Conservation (phyloP, 163 green algal genomes). For the Prototheca wickerhamii region DNA sequence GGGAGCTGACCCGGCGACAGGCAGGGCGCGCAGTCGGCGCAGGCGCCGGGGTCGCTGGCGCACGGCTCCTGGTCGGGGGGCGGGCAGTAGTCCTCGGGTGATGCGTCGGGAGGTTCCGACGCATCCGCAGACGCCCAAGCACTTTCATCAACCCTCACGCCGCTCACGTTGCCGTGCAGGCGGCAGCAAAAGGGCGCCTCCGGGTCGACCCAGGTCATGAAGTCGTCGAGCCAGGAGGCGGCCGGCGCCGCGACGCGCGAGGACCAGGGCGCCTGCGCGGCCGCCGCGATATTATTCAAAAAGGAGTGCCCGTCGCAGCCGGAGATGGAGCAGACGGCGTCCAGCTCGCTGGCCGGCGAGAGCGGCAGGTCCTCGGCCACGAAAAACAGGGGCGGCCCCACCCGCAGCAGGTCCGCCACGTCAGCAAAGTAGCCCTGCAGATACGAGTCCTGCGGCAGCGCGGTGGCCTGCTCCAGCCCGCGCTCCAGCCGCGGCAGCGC, state of each 20-base stretch:
- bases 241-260: slow-evolving; percentile 62
- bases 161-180: slow-evolving; percentile 22
- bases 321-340: slow-evolving; percentile 57
- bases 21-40: slow-evolving; percentile 50
- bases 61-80: slow-evolving; percentile 74
- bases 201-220: slow-evolving; percentile 74
- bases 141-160: slow-evolving; percentile 1
- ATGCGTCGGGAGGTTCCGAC: background rate
- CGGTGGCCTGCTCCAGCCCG: slow-evolving; percentile 78
- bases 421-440: slow-evolving; percentile 78
- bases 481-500: slow-evolving; percentile 29
- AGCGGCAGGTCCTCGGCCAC: slow-evolving; percentile 69
- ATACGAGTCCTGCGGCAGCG: slow-evolving; percentile 79
- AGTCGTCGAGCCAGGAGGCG: slow-evolving; percentile 88
- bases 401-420: slow-evolving; percentile 53
- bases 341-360: slow-evolving; percentile 29
- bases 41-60: slow-evolving; percentile 25
- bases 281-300: slow-evolving; percentile 51
- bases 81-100: slow-evolving; percentile 63
- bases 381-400: slow-evolving; percentile 76
- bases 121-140: too few species aligned
- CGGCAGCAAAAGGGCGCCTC: slow-evolving; percentile 72
- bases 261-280: slow-evolving; percentile 27
- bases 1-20: slow-evolving; percentile 34
- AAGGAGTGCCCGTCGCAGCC: slow-evolving; percentile 68